phyloP scores from a whole-genome alignment of 2,329 filamentous ascomycete genomes.

The Didymella sp. region DNA sequence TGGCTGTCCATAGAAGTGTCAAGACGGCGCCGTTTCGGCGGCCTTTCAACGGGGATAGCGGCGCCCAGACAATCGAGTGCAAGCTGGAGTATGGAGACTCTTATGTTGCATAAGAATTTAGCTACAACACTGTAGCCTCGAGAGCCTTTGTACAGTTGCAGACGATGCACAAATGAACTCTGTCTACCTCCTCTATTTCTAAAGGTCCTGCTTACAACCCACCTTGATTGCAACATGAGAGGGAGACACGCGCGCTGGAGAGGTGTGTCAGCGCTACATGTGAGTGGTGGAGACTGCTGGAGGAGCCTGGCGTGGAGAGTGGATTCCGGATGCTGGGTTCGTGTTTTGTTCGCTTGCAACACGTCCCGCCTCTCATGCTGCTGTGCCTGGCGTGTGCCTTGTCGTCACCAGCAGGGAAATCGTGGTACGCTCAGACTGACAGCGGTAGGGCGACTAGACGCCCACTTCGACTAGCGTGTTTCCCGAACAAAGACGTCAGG shows the following conservation, averaged over 20 bases:
- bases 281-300: constrained; percentile 11
- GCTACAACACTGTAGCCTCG: no score
- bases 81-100: constrained; percentile 22
- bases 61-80: constrained; percentile 31
- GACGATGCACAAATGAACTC: no score
- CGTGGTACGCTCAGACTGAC: constrained; percentile 34
- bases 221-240: no score
- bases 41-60: constrained; percentile 28
- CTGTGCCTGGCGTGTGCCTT: constrained; percentile 25
- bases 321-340: constrained; percentile 31
- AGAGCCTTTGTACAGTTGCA: no score
- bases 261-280: constrained; percentile 5
- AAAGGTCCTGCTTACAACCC: no score
- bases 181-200: no score
- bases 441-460: constrained; percentile 44
- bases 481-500: constrained; percentile 19
- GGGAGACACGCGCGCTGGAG: constrained; percentile 11
- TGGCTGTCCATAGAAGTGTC: constrained; percentile 22
- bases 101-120: no score
- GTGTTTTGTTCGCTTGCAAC: constrained; percentile 29
- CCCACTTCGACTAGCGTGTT: constrained; percentile 20
- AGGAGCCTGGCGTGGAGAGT: constrained; percentile 21
- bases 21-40: constrained; percentile 29
- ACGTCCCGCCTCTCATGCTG: constrained; percentile 26
- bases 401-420: constrained; percentile 33